These are phyloP conservation scores for Neonectria sp. DNA, from an alignment of 2,329 filamentous ascomycete genomes.

Conservation along the genomic window DNA sequence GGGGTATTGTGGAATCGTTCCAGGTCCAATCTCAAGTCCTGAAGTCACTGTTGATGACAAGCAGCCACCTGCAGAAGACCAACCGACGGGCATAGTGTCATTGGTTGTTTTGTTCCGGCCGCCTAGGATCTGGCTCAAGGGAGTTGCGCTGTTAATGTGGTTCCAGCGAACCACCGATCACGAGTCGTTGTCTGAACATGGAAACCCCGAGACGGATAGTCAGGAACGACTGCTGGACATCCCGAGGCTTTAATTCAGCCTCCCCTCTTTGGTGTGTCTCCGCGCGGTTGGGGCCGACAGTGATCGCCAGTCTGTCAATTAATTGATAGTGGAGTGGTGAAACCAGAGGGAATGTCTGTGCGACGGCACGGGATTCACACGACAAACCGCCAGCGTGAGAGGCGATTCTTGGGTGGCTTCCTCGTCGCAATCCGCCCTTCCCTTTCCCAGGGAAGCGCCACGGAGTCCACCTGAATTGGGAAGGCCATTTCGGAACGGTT, in stretches of 20 bases:
- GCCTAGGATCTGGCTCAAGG: conserved; percentile 31
- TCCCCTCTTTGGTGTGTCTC: conserved; percentile 5
- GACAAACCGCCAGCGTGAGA: neutral
- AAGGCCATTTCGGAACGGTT: conserved; percentile 10
- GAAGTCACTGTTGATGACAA: neutral
- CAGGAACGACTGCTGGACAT: conserved; percentile 44
- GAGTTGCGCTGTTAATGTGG: conserved; percentile 8
- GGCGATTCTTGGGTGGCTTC: neutral
- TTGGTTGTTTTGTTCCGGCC: conserved; percentile 44
- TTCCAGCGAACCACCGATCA: conserved; percentile 34
- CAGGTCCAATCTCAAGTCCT: neutral
- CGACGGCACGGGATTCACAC: conserved; percentile 1
- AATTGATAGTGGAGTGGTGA: neutral
- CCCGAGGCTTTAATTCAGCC: conserved; percentile 33
- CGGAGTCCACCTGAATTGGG: neutral
- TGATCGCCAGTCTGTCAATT: neutral
- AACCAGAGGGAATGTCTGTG: neutral
- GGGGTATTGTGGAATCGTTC: neutral
- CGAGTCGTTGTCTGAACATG: conserved; percentile 41
- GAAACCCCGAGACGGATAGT: conserved; percentile 41
- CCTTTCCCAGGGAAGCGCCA: neutral
- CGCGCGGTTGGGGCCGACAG: neutral
- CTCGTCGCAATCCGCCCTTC: neutral
- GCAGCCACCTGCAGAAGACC: neutral
- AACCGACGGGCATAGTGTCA: conserved; percentile 24